Conservation (phyloP, 169 alveolate species). For the Eimeria maxima region DNA sequence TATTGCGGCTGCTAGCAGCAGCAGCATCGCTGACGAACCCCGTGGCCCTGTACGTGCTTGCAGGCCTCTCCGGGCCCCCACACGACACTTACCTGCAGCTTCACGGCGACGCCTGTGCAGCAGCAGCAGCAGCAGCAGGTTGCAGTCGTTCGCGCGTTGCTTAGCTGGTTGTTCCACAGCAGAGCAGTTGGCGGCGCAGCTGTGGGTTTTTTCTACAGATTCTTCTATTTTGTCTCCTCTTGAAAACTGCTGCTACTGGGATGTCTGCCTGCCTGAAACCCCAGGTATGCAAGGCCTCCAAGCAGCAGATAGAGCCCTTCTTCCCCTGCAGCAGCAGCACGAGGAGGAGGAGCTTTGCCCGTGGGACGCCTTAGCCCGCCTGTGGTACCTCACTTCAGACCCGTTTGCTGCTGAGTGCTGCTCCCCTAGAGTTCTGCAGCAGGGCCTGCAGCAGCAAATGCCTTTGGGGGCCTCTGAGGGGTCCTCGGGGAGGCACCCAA, state of each 20-base stretch:
- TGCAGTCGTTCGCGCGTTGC: constrained; percentile 1
- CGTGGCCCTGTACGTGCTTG: neutral
- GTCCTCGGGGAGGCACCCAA: neutral
- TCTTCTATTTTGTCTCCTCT: neutral
- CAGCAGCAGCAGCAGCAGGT: constrained; percentile 62
- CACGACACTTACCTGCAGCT: neutral
- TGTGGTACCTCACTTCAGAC: constrained; percentile 52
- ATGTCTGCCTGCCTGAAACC: constrained; percentile 1
- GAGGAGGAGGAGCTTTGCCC: constrained; percentile 17
- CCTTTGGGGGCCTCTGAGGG: constrained; percentile 10
- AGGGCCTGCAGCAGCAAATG: neutral
- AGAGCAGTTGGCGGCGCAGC: neutral
- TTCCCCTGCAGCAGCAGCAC: constrained; percentile 59
- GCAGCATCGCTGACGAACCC: constrained; percentile 1
- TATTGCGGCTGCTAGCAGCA: constrained; percentile 19
- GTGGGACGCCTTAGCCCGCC: neutral
- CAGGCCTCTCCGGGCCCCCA: neutral
- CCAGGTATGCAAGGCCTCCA: constrained; percentile 52
- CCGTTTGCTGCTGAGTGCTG: constrained; percentile 31
- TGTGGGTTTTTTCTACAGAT: neutral
- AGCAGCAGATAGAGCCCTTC: constrained; percentile 39
- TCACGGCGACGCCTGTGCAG: constrained; percentile 21
- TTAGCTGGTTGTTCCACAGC: neutral
- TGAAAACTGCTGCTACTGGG: constrained; percentile 34
- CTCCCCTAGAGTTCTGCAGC: constrained; percentile 53